Base-by-base conservation (phyloP, 2,329 filamentous ascomycete species). In the Ophiostoma quercus region DNA sequence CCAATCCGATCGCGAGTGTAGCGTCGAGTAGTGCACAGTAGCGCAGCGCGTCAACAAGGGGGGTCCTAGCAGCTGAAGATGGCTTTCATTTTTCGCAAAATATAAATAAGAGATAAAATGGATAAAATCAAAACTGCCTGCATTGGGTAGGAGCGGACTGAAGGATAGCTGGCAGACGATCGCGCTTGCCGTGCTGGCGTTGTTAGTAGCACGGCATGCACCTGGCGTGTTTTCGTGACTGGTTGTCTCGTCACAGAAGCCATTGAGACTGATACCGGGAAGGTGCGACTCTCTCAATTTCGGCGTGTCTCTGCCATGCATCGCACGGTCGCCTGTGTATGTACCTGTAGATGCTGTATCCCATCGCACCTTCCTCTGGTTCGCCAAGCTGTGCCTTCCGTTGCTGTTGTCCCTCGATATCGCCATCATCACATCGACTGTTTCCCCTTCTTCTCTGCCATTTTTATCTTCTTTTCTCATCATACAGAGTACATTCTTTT, bases 231-330 rank as follows among this genome's bases (percentile, higher is more conserved):
- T 47, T 57, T 25, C 22, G 51, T 57, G 51, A 29, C 51, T 22
- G 22, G 51, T 12, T 25, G 22, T 25, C 22, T 25, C 11, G 54
- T 32, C 54, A 60, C 54, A 16, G n/a, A 3, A 65, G 54, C n/a
- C 62, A 39, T 41, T 41, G 39, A 12, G 39, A 41, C 19, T 39
- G 62, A 37, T 39, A 37, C n/a, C 9, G 9, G 62, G 34, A 65
- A 66, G 39, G 65, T 41, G 63, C 63, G 63, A 66, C 63, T 41
- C 63, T 25, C 19, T 41, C 63, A 66, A 66, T 66, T 66, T 66
- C 63, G 37, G 63, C 6, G 63, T 43, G 63, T 37, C 34, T 66
- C 63, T 65, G 32, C 47, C 62, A 62, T 62, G 25, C 57, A 32
- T 65, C 34, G 19, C 29, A 39, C 34, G 62, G 14, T 19, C 22